Base-by-base conservation (phyloP, 306 rosid genomes). In the Purshia tridentata region DNA sequence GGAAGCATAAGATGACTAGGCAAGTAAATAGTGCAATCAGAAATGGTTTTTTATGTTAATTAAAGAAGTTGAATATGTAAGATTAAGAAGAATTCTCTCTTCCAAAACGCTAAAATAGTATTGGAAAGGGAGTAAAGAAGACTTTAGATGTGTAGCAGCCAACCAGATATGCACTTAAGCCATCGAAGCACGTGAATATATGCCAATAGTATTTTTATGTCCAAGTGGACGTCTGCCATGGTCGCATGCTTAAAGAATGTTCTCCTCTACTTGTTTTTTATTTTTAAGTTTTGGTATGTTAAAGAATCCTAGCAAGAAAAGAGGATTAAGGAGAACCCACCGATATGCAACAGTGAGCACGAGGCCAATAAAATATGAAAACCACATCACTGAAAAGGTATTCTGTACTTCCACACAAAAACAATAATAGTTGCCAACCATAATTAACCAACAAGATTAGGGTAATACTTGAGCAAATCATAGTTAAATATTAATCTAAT, bases 391-490 rank as follows among this genome's bases (percentile, higher is more conserved):
- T 72, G 81, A 85, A 93, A 89, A 91, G 92, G 84, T 76, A 72
- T 75, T 78, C 54, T 78, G 91, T 91, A 88, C 96, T 88, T 88
- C 49, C 84, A 82, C 73, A 55, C 64, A 46, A 65, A 80, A 86
- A 76, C 69, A 54, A 81, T 56, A 79, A 62, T 84, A 87, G 86
- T 80, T 83, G 81, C 86, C 83, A 84, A 79, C 83, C 75, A 76
- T n/a, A 77, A n/a, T n/a, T n/a, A n/a, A 67, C 81, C 82, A 78
- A 65, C 81, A 74, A 65, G 72, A 72, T 68, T 60, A 63, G 7
- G 49, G 54, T 76, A 65, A 69, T 69, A 57, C 74, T 80, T 77
- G 65, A 70, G 63, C 80, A 67, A 58, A 78, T 29, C 2, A 29
- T 1, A 20, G 19, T 35, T 59, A 51, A 60, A 59, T 18, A 69